A percentile compares a stretch with the other conserved stretches of the same genome.
Conservation (phyloP, 1,139 yeast species). For the Geotrichum siamense region DNA sequence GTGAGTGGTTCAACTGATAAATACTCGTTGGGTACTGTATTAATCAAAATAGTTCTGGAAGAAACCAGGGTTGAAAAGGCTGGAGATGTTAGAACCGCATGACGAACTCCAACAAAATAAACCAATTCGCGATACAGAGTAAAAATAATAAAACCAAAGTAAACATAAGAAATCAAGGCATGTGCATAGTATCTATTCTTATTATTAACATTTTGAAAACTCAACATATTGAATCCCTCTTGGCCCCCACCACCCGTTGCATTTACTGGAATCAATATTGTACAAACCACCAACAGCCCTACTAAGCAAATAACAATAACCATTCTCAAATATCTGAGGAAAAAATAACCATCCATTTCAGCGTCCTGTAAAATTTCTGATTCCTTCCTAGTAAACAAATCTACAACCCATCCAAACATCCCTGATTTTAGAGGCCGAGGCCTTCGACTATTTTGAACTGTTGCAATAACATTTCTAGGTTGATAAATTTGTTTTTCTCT, state of each 20-base stretch:
- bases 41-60: slow-evolving; percentile 73
- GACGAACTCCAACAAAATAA: slow-evolving; percentile 71
- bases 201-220: slow-evolving; percentile 66
- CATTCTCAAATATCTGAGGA: slow-evolving; percentile 65
- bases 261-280: slow-evolving; percentile 78
- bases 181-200: slow-evolving; percentile 76
- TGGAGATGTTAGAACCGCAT: slow-evolving; percentile 76
- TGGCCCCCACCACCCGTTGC: slow-evolving; percentile 58
- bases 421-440: slow-evolving; percentile 35
- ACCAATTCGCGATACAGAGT: slow-evolving; percentile 75
- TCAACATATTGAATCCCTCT: slow-evolving; percentile 65
- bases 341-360: slow-evolving; percentile 86
- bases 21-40: slow-evolving; percentile 66
- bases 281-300: slow-evolving; percentile 63
- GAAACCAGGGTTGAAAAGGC: slow-evolving; percentile 64
- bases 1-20: slow-evolving; percentile 54
- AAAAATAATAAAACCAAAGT: slow-evolving; percentile 61
- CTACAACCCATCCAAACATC: slow-evolving; percentile 32
- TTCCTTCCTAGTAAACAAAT: slow-evolving; percentile 46
- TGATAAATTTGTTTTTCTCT: slow-evolving; percentile 67
- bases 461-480: slow-evolving; percentile 60
- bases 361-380: slow-evolving; percentile 66
- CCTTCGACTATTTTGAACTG: slow-evolving; percentile 37
- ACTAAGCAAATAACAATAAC: slow-evolving; percentile 51
- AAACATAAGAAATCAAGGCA: slow-evolving; percentile 72